Conservation (phyloP, 257 asterid species). For the Ajuga chamaepitys region DNA sequence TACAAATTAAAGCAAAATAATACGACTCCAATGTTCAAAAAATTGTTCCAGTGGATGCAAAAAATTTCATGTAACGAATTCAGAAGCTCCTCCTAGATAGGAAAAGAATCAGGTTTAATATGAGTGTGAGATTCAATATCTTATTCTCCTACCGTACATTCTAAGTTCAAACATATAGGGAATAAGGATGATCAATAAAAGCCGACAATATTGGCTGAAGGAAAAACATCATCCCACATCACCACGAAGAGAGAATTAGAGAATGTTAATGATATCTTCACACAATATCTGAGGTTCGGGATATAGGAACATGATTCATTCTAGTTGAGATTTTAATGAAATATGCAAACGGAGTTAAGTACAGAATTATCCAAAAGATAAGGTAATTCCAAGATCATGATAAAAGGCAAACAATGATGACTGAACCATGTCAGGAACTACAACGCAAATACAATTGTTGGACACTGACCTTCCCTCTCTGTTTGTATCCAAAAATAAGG, state of each 20-base stretch:
- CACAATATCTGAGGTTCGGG: neutral
- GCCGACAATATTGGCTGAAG: neutral
- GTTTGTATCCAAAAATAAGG: conserved; percentile 91
- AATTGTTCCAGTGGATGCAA: neutral
- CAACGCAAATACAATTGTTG: neutral
- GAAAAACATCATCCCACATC: neutral
- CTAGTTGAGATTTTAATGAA: neutral
- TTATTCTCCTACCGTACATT: neutral
- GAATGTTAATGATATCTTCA: neutral
- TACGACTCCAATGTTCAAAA: neutral
- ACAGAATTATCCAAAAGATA: neutral
- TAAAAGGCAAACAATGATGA: neutral
- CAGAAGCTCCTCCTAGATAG: neutral
- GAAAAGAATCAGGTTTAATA: neutral
- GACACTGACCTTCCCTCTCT: conserved; percentile 89
- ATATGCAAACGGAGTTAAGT: neutral
- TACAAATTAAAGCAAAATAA: neutral
- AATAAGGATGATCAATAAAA: neutral
- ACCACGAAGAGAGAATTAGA: neutral
- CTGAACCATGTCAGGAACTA: conserved; percentile 2
- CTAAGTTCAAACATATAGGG: neutral
- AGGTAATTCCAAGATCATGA: neutral
- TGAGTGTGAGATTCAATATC: neutral
- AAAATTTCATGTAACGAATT: neutral
- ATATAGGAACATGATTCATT: neutral